A percentile compares a stretch with the other conserved stretches of the same genome.
Conservation (phyloP, 306 rosid species). For the Dalbergia cultrata region DNA sequence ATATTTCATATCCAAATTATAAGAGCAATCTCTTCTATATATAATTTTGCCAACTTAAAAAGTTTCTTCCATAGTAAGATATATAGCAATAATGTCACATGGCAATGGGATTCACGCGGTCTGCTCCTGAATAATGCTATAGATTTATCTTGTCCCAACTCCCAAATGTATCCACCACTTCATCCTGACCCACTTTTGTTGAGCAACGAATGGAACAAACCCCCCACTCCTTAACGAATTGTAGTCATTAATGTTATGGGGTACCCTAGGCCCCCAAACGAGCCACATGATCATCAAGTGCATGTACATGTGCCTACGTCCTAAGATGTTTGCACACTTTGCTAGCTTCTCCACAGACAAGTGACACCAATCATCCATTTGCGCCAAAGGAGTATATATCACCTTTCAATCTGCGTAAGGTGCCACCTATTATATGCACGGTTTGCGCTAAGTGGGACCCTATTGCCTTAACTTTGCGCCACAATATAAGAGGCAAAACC, state of each 20-base stretch:
- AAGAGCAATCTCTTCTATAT: too few relatives aligned
- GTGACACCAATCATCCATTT: slow-evolving; percentile 25
- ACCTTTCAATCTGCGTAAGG: slow-evolving; percentile 21
- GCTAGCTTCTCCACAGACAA: slow-evolving; percentile 22
- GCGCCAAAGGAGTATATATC: background rate
- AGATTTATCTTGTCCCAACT: slow-evolving; percentile 38
- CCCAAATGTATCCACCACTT: background rate
- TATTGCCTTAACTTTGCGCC: slow-evolving; percentile 65
- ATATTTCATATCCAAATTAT: too few relatives aligned
- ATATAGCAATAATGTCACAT: slow-evolving; percentile 1
- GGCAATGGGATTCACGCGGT: background rate
- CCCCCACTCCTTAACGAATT: background rate
- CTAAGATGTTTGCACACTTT: slow-evolving; percentile 16
- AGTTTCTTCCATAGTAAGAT: background rate
- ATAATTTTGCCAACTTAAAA: background rate
- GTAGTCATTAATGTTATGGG: background rate
- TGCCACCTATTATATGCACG: slow-evolving; percentile 36
- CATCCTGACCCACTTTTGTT: background rate
- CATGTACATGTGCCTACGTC: slow-evolving; percentile 26
- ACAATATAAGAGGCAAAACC: slow-evolving; percentile 59
- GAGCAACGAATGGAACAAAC: slow-evolving; percentile 18
- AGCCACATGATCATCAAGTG: background rate
- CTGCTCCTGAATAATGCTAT: slow-evolving; percentile 26
- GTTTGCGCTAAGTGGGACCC: slow-evolving; percentile 51
- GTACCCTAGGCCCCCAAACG: background rate